Evolutionary conservation across 768 basidiomycete species (phyloP).

Genomic region (Suillus sp.): DNA sequence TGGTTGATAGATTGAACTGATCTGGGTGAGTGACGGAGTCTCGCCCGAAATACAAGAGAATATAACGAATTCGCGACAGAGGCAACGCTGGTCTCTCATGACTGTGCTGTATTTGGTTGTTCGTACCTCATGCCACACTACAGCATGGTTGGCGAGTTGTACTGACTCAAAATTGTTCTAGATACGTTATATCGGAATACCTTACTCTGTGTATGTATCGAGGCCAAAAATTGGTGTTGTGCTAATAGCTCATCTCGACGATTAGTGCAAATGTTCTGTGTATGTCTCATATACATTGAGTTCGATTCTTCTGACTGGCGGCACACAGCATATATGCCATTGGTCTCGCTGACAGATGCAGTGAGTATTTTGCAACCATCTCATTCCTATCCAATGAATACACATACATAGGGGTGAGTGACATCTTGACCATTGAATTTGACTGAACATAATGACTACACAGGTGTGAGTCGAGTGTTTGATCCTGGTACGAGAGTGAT

Average conservation of each 20-base stretch:
- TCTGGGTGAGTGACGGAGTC: too few relatives aligned
- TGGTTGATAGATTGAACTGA: too few relatives aligned
- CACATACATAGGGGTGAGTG: background rate
- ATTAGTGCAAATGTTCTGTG: background rate
- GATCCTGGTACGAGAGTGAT: background rate
- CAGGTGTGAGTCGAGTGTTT: background rate
- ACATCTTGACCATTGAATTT: background rate
- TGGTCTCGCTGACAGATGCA: background rate
- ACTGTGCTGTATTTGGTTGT: background rate
- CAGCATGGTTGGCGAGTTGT: background rate
- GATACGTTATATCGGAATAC: background rate
- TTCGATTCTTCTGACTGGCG: background rate
- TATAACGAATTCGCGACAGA: too few relatives aligned
- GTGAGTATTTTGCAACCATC: background rate
- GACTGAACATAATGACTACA: background rate
- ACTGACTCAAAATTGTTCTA: background rate
- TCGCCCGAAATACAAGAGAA: too few relatives aligned
- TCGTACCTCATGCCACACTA: background rate
- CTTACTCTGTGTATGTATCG: background rate
- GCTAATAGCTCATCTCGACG: background rate
- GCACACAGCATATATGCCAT: background rate
- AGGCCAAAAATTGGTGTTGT: background rate
- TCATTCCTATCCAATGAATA: background rate
- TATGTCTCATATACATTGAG: background rate
- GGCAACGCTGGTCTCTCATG: background rate